Evolutionary conservation across 140 eudicot genomes (phyloP).

Genomic region (Eryngium alpinum): DNA sequence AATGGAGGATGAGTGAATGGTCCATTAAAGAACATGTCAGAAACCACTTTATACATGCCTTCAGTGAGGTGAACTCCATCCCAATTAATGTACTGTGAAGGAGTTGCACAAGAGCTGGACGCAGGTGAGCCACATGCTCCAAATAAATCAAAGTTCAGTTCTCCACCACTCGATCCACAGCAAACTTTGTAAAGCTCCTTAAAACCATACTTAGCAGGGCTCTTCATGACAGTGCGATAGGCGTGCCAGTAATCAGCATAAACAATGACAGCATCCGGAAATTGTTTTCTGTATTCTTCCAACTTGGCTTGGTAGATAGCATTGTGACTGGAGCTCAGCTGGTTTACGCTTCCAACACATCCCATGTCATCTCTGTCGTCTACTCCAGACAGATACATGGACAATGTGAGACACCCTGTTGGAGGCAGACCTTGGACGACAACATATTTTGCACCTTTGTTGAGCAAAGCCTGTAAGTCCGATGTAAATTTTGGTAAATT

Average conservation of each 20-base stretch:
- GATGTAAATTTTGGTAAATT: neutral
- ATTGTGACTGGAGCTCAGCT: conserved; percentile 55
- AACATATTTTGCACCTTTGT: conserved; percentile 63
- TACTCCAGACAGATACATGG: conserved; percentile 52
- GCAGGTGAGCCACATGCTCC: conserved; percentile 63
- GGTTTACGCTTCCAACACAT: conserved; percentile 52
- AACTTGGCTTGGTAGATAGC: conserved; percentile 51
- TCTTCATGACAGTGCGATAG: conserved; percentile 40
- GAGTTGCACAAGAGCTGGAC: conserved; percentile 47
- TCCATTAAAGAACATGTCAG: conserved; percentile 47
- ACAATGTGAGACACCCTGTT: conserved; percentile 81
- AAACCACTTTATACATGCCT: conserved; percentile 64
- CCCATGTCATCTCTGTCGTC: conserved; percentile 61
- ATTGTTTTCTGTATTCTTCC: conserved; percentile 34
- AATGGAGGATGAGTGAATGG: conserved; percentile 53
- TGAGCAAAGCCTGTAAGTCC: conserved; percentile 43
- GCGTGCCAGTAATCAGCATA: conserved; percentile 76
- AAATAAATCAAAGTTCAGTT: conserved; percentile 45
- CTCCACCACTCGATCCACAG: conserved; percentile 60
- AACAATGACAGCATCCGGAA: conserved; percentile 41
- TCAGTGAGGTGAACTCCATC: conserved; percentile 92
- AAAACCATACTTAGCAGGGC: conserved; percentile 45
- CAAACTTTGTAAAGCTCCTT: conserved; percentile 71
- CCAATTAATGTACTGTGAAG: conserved; percentile 74
- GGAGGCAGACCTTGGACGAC: conserved; percentile 74